These are phyloP conservation scores for Sapria himalayana DNA, from an alignment of 345 rosid species.

Conservation along the genomic window DNA sequence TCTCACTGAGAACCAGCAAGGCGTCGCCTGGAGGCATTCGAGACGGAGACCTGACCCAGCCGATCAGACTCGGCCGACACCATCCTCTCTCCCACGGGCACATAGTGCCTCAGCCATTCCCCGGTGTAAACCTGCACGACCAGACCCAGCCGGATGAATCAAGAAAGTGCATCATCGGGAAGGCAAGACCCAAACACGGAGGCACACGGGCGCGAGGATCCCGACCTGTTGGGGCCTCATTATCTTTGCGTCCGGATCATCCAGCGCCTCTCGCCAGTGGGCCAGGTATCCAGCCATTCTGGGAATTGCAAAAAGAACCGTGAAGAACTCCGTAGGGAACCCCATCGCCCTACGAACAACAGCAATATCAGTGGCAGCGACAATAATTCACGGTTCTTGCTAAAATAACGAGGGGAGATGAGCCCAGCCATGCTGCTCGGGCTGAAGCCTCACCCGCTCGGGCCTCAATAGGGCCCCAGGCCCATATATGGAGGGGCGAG, in stretches of 20 bases:
- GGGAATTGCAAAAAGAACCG: constrained; percentile 83
- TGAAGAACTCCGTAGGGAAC: constrained; percentile 87
- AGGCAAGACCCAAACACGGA: not conserved
- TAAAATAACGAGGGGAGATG: too few species aligned
- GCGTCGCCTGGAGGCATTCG: constrained; percentile 72
- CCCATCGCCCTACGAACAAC: constrained; percentile 98
- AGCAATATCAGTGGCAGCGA: too few species aligned
- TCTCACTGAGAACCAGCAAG: constrained; percentile 64
- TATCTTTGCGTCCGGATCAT: constrained; percentile 95
- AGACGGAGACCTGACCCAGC: constrained; percentile 51
- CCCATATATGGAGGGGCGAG: too few species aligned
- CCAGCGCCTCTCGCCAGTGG: constrained; percentile 86
- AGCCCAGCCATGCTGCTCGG: too few species aligned
- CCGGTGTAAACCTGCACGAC: constrained; percentile 61
- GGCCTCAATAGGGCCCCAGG: too few species aligned
- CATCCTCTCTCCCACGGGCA: constrained; percentile 43
- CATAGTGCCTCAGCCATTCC: constrained; percentile 72
- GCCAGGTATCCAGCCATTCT: constrained; percentile 96
- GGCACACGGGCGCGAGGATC: not conserved
- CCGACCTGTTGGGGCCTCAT: constrained; percentile 97
- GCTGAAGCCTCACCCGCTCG: too few species aligned
- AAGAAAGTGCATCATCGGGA: not conserved
- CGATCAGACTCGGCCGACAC: constrained; percentile 19
- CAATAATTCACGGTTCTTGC: too few species aligned
- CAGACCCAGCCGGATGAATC: not conserved